These are phyloP conservation scores for Phytophthora colocasiae DNA, from an alignment of 352 stramenopile genomes.

Conservation along the genomic window DNA sequence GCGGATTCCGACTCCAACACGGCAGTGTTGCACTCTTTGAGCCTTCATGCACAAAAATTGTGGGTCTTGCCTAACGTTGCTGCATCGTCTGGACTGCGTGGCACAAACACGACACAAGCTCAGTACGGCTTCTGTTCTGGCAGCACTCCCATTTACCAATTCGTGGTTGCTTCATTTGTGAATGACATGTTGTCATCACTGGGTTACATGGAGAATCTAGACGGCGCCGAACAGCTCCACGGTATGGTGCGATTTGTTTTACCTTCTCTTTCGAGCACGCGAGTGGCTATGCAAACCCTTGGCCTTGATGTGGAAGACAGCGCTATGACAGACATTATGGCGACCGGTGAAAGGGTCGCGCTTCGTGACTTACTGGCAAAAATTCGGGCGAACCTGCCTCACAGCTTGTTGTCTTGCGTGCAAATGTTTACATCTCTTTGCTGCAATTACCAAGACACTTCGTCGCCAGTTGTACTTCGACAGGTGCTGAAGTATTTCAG, in stretches of 20 bases:
- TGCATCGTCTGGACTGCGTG: constrained; percentile 10
- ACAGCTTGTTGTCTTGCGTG: constrained; percentile 53
- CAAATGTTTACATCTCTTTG: constrained; percentile 61
- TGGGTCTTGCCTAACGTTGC: constrained; percentile 45
- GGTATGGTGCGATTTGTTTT: constrained; percentile 74
- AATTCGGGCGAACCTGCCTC: constrained; percentile 42
- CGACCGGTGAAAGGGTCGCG: constrained; percentile 2
- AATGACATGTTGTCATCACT: constrained; percentile 61
- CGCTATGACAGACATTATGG: constrained; percentile 20
- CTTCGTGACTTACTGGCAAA: constrained; percentile 44
- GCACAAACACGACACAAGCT: constrained; percentile 7
- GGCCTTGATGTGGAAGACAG: constrained; percentile 29
- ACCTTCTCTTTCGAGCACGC: constrained; percentile 50
- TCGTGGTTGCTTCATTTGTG: constrained; percentile 63
- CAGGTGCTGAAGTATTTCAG: constrained; percentile 62
- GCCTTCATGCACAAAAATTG: constrained; percentile 30
- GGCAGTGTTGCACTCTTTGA: constrained; percentile 38
- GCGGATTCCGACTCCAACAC: constrained; percentile 14
- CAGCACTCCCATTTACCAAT: constrained; percentile 51
- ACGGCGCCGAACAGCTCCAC: constrained; percentile 52
- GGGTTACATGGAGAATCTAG: constrained; percentile 61
- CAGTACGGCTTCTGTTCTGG: constrained; percentile 2
- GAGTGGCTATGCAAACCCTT: constrained; percentile 48
- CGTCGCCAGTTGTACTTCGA: constrained; percentile 45
- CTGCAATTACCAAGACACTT: constrained; percentile 35